Base-by-base conservation (phyloP, 2,329 filamentous ascomycete species). In the Purpureocillium takamizusanense region DNA sequence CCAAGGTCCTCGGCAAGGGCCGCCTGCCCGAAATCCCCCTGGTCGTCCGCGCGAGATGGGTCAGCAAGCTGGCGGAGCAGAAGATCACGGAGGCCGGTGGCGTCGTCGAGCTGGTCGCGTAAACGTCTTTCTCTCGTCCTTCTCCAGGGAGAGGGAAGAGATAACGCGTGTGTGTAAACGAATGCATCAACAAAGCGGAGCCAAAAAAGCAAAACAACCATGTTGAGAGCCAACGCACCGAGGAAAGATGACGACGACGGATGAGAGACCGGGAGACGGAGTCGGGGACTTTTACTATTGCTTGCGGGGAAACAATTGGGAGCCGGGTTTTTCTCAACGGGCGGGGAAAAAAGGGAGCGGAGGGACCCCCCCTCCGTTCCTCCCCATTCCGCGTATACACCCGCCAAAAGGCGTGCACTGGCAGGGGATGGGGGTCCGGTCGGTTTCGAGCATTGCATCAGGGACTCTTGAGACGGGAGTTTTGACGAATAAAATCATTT, bases 31-130 rank as follows among this genome's bases (percentile, higher is more conserved):
- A 90, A 62, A 79, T 97, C 60, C 92, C 92, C 54, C 70, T 98
- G 59, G 86, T 98, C 60, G 89, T 98, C 54, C 86, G 86, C 64
- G 90, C 92, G 56, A 78, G 92, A 66, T 97, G 88, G 76, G 86
- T 98, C 71, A 88, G 82, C 78, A 84, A 85, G 66, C 82, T 95
- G 67, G 92, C 92, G 54, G 92, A 98, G 83, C 78, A 86, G 75
- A 98, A 98, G 85, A 95, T 98, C 72, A 94, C 86, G 67, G 87
- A 92, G 70, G 90, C 89, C 60, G 92, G 92, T 69, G 90, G 90
- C 71, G 86, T 95, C 61, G 76, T 94, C 60, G 87, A 95, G 79
- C 78, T 95, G 66, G 86, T 95, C 62, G 89, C 88, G 72, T 95
- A 68, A 63, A 57, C 52, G 21, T 5, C 6, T 10, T 25, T 5